Percentiles rank a stretch among this genome's conserved stretches.
Conservation (phyloP, 2,329 filamentous ascomycete genomes). For the Geosmithia putterillii region DNA sequence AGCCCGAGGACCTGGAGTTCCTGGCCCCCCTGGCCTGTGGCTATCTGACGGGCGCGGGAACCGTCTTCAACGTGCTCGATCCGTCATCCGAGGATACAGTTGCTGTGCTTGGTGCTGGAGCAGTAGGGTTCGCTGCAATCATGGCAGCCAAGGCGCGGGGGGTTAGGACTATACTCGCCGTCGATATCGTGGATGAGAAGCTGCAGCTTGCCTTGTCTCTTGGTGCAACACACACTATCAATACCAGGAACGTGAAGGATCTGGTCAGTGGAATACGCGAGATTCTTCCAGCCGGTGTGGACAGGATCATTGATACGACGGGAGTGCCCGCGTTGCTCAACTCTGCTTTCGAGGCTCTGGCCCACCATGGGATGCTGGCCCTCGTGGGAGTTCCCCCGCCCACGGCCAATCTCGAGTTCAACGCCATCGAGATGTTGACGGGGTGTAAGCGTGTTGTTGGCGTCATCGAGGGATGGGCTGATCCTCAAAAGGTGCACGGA, state of each 20-base stretch:
- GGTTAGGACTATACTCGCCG: constrained; percentile 14
- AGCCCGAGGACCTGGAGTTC: constrained; percentile 9
- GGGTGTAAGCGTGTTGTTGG: constrained; percentile 12
- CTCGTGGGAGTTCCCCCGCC: constrained; percentile 12
- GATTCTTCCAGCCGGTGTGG: constrained; percentile 9
- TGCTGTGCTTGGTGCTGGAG: constrained; percentile 19
- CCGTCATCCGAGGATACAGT: constrained; percentile 11
- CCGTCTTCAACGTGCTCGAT: constrained; percentile 17
- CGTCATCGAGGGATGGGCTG: constrained; percentile 10
- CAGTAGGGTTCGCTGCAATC: constrained; percentile 19
- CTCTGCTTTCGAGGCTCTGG: constrained; percentile 8
- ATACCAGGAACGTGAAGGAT: constrained; percentile 8
- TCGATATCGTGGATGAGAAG: constrained; percentile 13
- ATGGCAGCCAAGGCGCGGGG: constrained; percentile 16
- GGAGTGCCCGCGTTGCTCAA: constrained; percentile 9
- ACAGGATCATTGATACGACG: constrained; percentile 15
- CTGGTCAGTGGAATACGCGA: constrained; percentile 12
- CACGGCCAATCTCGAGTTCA: constrained; percentile 7
- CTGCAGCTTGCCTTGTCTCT: constrained; percentile 15
- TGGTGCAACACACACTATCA: constrained; percentile 19
- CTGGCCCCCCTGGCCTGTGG: constrained; percentile 19
- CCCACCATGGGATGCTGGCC: constrained; percentile 12
- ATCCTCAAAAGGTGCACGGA: constrained; percentile 6
- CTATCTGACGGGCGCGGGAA: constrained; percentile 21
- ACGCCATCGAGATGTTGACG: constrained; percentile 10